These are phyloP conservation scores for Xylaria sp. DNA, from an alignment of 2,329 filamentous ascomycete genomes.

Conservation along the genomic window DNA sequence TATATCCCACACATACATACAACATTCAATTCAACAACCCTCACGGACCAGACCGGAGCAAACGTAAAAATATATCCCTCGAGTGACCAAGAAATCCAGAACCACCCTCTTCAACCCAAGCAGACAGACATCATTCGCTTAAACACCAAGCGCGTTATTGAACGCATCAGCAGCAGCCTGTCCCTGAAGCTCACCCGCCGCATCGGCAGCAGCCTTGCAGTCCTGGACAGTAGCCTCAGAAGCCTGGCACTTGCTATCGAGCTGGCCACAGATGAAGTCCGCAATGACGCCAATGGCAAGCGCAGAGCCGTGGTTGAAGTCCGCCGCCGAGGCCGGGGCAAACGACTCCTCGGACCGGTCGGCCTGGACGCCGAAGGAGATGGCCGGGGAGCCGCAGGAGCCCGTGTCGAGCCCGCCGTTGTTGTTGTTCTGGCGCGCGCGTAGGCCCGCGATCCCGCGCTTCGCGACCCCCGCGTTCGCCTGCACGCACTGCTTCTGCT, in stretches of 20 bases:
- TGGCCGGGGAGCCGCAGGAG: conserved; percentile 53
- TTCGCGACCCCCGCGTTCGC: conserved; percentile 26
- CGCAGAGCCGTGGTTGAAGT: conserved; percentile 60
- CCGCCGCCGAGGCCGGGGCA: conserved; percentile 45
- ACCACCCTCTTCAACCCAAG: neutral
- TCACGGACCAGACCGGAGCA: neutral
- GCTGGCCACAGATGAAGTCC: conserved; percentile 47
- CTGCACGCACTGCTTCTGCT: conserved; percentile 46
- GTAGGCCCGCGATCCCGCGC: conserved; percentile 18
- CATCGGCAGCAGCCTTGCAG: conserved; percentile 42
- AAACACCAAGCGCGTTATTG: conserved; percentile 47
- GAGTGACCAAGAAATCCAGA: neutral
- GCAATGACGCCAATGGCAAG: conserved; percentile 42
- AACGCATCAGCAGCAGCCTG: conserved; percentile 48
- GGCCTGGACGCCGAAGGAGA: conserved; percentile 54
- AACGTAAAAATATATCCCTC: neutral
- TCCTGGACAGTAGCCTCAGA: conserved; percentile 39
- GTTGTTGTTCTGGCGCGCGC: conserved; percentile 2
- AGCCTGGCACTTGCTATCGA: conserved; percentile 45
- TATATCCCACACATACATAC: neutral
- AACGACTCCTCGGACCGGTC: conserved; percentile 54
- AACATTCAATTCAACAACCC: neutral
- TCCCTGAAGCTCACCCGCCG: conserved; percentile 41
- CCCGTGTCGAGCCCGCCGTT: conserved; percentile 46
- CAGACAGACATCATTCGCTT: neutral